Evolutionary conservation across 176 grass and related monocot species (phyloP).

Genomic region (Thalia dealbata): DNA sequence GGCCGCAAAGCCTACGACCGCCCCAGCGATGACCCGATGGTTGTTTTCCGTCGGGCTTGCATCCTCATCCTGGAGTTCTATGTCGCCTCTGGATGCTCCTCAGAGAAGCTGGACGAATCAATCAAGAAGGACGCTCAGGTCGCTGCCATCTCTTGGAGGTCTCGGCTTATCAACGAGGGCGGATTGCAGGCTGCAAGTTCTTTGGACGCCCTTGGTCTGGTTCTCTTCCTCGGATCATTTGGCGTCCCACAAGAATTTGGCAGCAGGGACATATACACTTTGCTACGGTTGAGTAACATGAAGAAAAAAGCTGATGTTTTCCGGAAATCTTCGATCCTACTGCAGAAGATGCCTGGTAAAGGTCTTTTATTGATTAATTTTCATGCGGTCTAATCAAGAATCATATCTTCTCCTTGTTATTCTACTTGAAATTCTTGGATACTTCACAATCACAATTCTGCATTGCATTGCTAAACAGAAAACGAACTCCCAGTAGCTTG

Average conservation of each 20-base stretch:
- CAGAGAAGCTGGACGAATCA: conserved; percentile 21
- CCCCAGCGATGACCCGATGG: conserved; percentile 20
- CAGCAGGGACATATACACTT: conserved; percentile 24
- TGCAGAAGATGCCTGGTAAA: conserved; percentile 35
- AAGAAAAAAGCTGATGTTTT: conserved; percentile 30
- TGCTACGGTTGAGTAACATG: conserved; percentile 22
- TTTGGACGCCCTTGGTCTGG: conserved; percentile 39
- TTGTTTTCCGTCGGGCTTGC: conserved; percentile 27
- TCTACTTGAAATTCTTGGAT: background rate
- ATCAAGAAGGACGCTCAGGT: conserved; percentile 11
- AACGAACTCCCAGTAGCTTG: background rate
- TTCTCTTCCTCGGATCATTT: conserved; percentile 37
- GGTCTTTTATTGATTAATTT: background rate
- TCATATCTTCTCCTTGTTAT: background rate
- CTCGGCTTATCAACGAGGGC: conserved; percentile 25
- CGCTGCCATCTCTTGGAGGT: conserved; percentile 36
- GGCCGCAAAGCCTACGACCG: conserved; percentile 17
- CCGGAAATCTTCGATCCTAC: conserved; percentile 31
- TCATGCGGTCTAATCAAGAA: background rate
- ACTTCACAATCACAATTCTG: background rate
- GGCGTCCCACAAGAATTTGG: conserved; percentile 37
- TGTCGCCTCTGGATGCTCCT: conserved; percentile 36
- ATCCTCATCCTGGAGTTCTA: conserved; percentile 51
- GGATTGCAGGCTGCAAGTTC: conserved; percentile 19
- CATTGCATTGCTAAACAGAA: background rate